phyloP scores from a whole-genome alignment of 78 protist genomes.

The Dictyostelium citrinum region DNA sequence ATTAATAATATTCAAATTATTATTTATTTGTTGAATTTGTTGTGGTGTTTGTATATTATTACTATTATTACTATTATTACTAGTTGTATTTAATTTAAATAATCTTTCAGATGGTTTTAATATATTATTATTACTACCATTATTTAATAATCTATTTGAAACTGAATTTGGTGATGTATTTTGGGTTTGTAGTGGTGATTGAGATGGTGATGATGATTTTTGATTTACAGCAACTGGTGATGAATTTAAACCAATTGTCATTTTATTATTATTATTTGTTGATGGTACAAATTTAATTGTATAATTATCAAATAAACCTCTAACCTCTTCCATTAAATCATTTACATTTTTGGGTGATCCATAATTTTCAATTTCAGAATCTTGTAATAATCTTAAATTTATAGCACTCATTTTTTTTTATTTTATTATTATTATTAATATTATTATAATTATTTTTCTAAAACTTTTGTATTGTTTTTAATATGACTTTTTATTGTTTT shows the following conservation, averaged over 20 bases:
- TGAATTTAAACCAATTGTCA: background rate
- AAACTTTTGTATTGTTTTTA: no score
- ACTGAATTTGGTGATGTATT: background rate
- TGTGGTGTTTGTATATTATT: background rate
- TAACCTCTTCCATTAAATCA: slow-evolving; percentile 56
- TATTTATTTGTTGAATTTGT: background rate
- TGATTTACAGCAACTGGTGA: background rate
- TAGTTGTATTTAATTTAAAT: background rate
- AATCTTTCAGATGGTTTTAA: slow-evolving; percentile 20
- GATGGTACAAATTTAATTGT: background rate
- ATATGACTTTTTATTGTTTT: background rate
- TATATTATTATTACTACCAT: background rate
- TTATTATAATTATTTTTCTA: no score
- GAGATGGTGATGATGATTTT: background rate
- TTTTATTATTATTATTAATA: background rate
- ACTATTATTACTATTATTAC: background rate
- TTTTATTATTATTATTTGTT: background rate
- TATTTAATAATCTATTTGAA: background rate
- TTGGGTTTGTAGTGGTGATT: background rate
- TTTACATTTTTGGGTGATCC: slow-evolving; percentile 35
- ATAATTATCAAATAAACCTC: slow-evolving; percentile 25
- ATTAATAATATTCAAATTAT: slow-evolving; percentile 15
- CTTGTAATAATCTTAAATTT: slow-evolving; percentile 46
- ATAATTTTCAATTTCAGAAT: slow-evolving; percentile 53
- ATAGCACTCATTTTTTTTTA: background rate